Conservation (phyloP, 768 basidiomycete species). For the Mycena rosella region DNA sequence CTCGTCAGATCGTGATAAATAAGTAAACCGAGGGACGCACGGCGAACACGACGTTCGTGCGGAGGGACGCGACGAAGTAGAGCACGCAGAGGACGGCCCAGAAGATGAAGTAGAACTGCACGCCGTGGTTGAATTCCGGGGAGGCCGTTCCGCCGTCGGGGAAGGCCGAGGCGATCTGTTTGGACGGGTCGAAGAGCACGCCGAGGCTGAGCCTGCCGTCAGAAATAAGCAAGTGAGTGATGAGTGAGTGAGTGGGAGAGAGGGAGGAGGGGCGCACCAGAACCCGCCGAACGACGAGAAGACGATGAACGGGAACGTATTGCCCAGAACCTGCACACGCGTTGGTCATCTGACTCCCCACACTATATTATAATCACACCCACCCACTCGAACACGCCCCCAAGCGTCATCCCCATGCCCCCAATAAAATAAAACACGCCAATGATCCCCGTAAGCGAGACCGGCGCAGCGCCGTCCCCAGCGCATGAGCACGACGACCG, state of each 20-base stretch:
- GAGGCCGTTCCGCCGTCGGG: neutral
- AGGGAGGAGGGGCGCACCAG: conserved; percentile 19
- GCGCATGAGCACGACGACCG: conserved; percentile 34
- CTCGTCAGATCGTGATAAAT: neutral
- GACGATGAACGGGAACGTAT: conserved; percentile 38
- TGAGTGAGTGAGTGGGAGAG: neutral
- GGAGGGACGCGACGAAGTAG: conserved; percentile 28
- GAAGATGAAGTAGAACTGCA: conserved; percentile 32
- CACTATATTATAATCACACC: neutral
- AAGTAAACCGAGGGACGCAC: conserved; percentile 2
- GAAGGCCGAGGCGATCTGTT: conserved; percentile 31
- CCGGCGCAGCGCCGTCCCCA: conserved; percentile 35
- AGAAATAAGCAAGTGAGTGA: neutral
- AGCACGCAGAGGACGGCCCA: conserved; percentile 32
- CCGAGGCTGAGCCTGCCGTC: conserved; percentile 33
- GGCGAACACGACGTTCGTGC: conserved; percentile 34
- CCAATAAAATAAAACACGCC: conserved; percentile 38
- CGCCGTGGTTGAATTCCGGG: conserved; percentile 30
- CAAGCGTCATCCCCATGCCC: conserved; percentile 35
- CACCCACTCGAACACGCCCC: conserved; percentile 39
- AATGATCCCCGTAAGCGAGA: conserved; percentile 28
- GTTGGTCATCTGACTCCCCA: conserved; percentile 25
- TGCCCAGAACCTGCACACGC: conserved; percentile 34
- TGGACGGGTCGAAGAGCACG: conserved; percentile 32
- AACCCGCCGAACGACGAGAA: conserved; percentile 36